Conservation (phyloP, 805 yeast genomes). For the Spathaspora hagerdaliae region DNA sequence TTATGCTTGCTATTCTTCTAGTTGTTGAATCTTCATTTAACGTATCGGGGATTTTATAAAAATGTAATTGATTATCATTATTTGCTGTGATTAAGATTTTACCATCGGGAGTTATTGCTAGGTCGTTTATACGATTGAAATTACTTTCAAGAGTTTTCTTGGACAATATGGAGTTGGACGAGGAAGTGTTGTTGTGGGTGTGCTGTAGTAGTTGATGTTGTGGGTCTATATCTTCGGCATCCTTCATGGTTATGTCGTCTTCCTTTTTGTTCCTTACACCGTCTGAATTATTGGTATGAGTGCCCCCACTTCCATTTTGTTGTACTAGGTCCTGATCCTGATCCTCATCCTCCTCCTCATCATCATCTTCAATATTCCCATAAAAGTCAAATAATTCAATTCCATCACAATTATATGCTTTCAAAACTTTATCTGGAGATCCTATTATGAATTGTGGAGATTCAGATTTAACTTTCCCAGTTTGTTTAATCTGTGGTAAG, state of each 20-base stretch:
- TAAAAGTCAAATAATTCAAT: constrained; percentile 41
- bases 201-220: neutral
- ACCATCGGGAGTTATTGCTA: constrained; percentile 65
- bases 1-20: constrained; percentile 40
- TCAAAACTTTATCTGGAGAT: constrained; percentile 64
- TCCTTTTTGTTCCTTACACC: neutral
- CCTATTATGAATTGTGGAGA: constrained; percentile 60
- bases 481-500: constrained; percentile 43
- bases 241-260: constrained; percentile 8
- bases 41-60: constrained; percentile 49
- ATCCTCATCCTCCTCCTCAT: constrained; percentile 11
- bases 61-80: constrained; percentile 55
- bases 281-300: neutral
- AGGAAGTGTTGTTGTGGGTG: neutral
- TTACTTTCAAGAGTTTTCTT: constrained; percentile 14
- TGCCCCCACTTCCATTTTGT: constrained; percentile 4
- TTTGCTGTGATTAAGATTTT: constrained; percentile 60
- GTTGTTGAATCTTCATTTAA: constrained; percentile 30
- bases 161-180: neutral
- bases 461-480: constrained; percentile 8
- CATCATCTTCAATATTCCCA: constrained; percentile 20
- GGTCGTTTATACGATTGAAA: constrained; percentile 58
- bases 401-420: constrained; percentile 37
- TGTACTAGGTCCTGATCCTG: constrained; percentile 9
- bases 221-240: constrained; percentile 3